Evolutionary conservation across 2,329 filamentous ascomycete species (phyloP).

Genomic region (Apiospora sp.): DNA sequence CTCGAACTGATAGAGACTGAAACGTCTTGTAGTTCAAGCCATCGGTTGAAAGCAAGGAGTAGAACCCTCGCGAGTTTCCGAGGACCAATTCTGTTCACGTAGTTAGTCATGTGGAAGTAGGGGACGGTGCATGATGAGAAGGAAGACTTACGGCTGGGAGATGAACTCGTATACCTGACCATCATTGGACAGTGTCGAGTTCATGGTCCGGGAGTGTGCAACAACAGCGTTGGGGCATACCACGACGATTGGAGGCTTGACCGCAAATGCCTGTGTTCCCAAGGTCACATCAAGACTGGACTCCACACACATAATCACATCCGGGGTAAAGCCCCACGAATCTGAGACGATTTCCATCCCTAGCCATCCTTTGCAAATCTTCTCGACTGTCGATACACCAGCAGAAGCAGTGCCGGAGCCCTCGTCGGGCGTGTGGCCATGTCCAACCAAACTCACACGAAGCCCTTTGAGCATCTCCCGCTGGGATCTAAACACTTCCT

Average conservation of each 20-base stretch:
- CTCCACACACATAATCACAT: background rate
- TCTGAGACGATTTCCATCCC: background rate
- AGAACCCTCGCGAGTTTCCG: background rate
- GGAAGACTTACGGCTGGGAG: background rate
- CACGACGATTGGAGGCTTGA: background rate
- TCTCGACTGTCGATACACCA: background rate
- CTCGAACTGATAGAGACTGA: background rate
- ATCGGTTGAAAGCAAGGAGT: conserved; percentile 13
- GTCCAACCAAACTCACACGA: background rate
- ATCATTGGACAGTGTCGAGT: too few relatives aligned
- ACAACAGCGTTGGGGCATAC: background rate
- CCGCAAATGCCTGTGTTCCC: too few relatives aligned
- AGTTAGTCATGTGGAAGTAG: background rate
- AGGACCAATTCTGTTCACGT: background rate
- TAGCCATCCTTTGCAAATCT: background rate
- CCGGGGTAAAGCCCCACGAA: background rate
- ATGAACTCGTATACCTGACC: conserved; percentile 14
- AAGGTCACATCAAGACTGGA: background rate
- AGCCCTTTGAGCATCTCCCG: conserved; percentile 7
- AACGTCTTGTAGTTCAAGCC: conserved; percentile 2
- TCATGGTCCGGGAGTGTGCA: background rate
- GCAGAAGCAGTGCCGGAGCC: background rate
- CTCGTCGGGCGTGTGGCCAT: background rate
- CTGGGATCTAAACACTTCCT: background rate
- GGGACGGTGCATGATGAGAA: background rate